Evolutionary conservation across 331 rosid genomes (phyloP).

Genomic region (Erythrophleum ivorense): DNA sequence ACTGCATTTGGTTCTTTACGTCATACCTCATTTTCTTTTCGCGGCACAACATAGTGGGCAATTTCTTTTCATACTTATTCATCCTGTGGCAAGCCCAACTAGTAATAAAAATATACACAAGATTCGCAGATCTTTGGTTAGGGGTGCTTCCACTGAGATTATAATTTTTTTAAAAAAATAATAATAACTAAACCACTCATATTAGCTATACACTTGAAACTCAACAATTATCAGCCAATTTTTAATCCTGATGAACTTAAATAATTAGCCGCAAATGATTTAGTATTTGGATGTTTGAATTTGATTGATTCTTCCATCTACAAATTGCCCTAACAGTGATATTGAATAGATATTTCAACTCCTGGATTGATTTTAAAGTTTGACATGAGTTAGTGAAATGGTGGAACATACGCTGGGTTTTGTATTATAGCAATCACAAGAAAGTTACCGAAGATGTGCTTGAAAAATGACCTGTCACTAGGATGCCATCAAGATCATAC

Average conservation of each 20-base stretch:
- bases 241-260: neutral
- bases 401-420: neutral
- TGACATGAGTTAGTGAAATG: too few species aligned
- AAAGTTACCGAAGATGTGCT: slow-evolving; percentile 1
- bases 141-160: slow-evolving; percentile 27
- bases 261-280: neutral
- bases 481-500: slow-evolving; percentile 10
- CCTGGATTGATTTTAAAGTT: neutral
- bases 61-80: neutral
- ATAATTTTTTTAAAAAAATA: neutral
- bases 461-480: neutral
- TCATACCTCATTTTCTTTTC: slow-evolving; percentile 24
- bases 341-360: slow-evolving; percentile 36
- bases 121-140: slow-evolving; percentile 36
- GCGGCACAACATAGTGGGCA: slow-evolving; percentile 13
- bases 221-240: neutral
- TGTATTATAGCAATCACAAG: neutral
- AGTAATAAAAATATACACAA: slow-evolving; percentile 27
- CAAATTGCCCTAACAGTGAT: neutral
- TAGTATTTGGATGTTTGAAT: neutral
- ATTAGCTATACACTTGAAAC: too few species aligned
- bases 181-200: too few species aligned
- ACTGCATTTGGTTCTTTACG: neutral
- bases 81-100: neutral
- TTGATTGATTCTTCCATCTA: neutral